Evolutionary conservation across 192 early-diverging fungal genomes (phyloP).

Genomic region (Podila verticillata): DNA sequence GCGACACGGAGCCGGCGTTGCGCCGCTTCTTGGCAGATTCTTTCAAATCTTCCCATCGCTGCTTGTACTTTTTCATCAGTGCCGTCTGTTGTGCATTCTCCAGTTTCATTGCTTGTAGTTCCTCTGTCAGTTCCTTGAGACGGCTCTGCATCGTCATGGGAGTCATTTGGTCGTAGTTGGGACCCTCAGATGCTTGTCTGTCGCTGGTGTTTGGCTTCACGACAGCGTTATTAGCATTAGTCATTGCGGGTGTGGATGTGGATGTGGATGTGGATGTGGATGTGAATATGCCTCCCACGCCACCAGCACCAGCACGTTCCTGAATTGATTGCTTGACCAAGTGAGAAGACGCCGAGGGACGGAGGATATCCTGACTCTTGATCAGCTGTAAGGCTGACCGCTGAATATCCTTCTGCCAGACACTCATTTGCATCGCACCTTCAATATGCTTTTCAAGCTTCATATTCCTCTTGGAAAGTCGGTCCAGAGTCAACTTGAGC

Average conservation of each 20-base stretch:
- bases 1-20: slow-evolving; percentile 5
- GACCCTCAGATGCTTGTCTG: background rate
- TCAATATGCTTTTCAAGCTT: slow-evolving; percentile 44
- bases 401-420: slow-evolving; percentile 45
- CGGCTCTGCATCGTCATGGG: slow-evolving; percentile 47
- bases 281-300: background rate
- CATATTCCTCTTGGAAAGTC: slow-evolving; percentile 58
- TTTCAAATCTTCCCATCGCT: slow-evolving; percentile 83
- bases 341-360: slow-evolving; percentile 9
- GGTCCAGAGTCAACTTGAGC: slow-evolving; percentile 69
- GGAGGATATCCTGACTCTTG: slow-evolving; percentile 45
- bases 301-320: slow-evolving; percentile 14
- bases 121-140: slow-evolving; percentile 68
- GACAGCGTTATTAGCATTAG: no score
- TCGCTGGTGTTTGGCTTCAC: no score
- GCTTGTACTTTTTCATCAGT: slow-evolving; percentile 74
- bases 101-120: slow-evolving; percentile 54
- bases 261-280: background rate
- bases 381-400: slow-evolving; percentile 45
- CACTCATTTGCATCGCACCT: slow-evolving; percentile 50
- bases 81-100: slow-evolving; percentile 63
- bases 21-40: slow-evolving; percentile 71
- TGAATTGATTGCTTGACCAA: slow-evolving; percentile 38
- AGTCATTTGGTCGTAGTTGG: slow-evolving; percentile 12
- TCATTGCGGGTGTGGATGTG: no score